These are phyloP conservation scores for Claviceps digitariae DNA, from an alignment of 2,329 filamentous ascomycete genomes.

Conservation along the genomic window DNA sequence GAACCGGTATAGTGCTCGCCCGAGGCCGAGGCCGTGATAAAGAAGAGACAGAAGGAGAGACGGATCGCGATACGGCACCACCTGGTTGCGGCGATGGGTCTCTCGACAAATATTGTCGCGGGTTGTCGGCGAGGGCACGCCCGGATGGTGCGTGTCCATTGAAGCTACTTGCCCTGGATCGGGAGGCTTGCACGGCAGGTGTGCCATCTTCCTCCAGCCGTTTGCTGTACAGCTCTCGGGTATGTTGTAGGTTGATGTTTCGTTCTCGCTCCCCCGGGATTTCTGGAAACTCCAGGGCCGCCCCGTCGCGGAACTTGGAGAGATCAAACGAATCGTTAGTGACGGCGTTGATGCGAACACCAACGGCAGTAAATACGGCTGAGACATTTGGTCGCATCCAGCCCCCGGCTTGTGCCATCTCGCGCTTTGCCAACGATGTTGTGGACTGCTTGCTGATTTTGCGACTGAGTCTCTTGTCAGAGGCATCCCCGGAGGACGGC, in stretches of 20 bases:
- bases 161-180: constrained; percentile 26
- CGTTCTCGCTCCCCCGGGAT: constrained; percentile 35
- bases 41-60: constrained; percentile 1
- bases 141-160: constrained; percentile 5
- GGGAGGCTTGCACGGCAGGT: constrained; percentile 11
- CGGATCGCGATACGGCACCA: background rate
- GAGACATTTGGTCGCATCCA: constrained; percentile 29
- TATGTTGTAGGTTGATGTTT: constrained; percentile 17
- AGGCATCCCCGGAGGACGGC: background rate
- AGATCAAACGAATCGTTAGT: constrained; percentile 35
- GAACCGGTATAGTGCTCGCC: constrained; percentile 5
- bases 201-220: constrained; percentile 19
- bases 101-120: background rate
- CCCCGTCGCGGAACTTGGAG: constrained; percentile 31
- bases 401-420: background rate
- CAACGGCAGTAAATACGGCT: constrained; percentile 26
- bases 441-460: background rate
- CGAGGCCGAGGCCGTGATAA: constrained; percentile 1
- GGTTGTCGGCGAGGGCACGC: constrained; percentile 1
- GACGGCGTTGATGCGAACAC: constrained; percentile 31
- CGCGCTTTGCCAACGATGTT: background rate
- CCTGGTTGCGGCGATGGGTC: constrained; percentile 2
- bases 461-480: background rate
- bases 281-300: constrained; percentile 37
- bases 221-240: constrained; percentile 27